phyloP scores from a whole-genome alignment of 192 early-diverging fungal genomes.

The Spizellomyces sp. region DNA sequence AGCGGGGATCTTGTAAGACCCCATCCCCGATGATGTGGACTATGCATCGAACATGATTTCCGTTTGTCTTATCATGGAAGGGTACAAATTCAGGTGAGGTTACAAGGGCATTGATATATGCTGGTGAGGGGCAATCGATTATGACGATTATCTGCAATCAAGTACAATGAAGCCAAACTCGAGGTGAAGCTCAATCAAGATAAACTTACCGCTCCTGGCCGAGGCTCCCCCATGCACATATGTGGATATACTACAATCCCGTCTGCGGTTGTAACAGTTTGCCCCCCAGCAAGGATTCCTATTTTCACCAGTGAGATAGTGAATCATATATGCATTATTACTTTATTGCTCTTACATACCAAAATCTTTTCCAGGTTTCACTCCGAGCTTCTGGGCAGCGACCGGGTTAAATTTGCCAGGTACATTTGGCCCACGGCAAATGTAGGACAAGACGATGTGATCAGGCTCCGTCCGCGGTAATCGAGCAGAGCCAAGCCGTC shows the following conservation, averaged over 20 bases:
- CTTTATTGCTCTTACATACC: constrained; percentile 50
- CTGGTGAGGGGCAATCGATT: constrained; percentile 38
- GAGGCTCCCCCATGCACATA: constrained; percentile 63
- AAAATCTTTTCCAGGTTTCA: constrained; percentile 63
- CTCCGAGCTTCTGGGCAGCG: constrained; percentile 68
- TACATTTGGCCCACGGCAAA: constrained; percentile 72
- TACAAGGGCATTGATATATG: constrained; percentile 30
- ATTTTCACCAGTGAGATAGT: constrained; percentile 45
- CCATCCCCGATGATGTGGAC: constrained; percentile 70
- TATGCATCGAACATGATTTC: constrained; percentile 51
- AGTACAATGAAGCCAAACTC: background rate
- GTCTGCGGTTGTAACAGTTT: constrained; percentile 57
- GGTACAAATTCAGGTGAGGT: background rate
- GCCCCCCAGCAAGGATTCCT: constrained; percentile 61
- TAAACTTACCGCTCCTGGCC: constrained; percentile 60
- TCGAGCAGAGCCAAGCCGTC: background rate
- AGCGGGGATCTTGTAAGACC: constrained; percentile 65
- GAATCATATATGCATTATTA: constrained; percentile 46
- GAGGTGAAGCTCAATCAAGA: background rate
- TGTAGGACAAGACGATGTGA: constrained; percentile 64
- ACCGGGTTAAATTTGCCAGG: constrained; percentile 79
- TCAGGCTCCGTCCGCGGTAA: constrained; percentile 55
- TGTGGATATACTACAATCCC: constrained; percentile 73
- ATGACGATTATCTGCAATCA: constrained; percentile 36
- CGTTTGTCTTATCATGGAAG: background rate